Evolutionary conservation across 257 asterid species (phyloP).

Genomic region (Forsythia suspensa): DNA sequence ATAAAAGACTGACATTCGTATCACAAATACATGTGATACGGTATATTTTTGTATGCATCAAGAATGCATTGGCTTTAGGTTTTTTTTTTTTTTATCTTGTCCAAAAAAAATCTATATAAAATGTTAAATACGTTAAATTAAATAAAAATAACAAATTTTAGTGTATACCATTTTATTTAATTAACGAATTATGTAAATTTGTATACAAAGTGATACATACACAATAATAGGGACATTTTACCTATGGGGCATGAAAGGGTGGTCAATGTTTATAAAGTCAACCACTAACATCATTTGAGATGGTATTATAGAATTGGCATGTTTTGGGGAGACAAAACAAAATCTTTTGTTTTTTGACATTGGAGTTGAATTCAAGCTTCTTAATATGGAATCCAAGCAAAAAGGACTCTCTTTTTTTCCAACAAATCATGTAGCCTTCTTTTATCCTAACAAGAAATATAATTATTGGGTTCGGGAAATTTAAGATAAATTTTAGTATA

Average conservation of each 20-base stretch:
- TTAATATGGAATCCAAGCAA: conserved; percentile 35
- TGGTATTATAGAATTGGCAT: conserved; percentile 9
- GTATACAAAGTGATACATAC: not conserved
- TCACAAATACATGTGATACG: too few relatives aligned
- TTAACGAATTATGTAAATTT: not conserved
- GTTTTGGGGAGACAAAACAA: conserved; percentile 21
- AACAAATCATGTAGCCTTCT: conserved; percentile 28
- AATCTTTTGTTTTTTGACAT: conserved; percentile 39
- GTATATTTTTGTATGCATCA: not conserved
- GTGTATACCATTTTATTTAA: not conserved
- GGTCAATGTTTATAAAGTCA: conserved; percentile 13
- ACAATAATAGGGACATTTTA: conserved; percentile 4
- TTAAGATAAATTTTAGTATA: not conserved
- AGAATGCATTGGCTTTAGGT: not conserved
- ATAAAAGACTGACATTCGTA: too few relatives aligned
- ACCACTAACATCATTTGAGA: not conserved
- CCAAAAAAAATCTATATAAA: not conserved
- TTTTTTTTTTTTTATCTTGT: too few relatives aligned
- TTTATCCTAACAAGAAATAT: conserved; percentile 15
- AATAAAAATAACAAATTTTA: not conserved
- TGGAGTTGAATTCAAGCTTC: conserved; percentile 38
- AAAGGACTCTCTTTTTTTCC: conserved; percentile 25
- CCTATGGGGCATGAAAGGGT: not conserved
- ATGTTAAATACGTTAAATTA: not conserved
- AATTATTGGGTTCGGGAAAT: not conserved